These are phyloP conservation scores for Populus pruinosa DNA, from an alignment of 345 rosid genomes.

Conservation along the genomic window DNA sequence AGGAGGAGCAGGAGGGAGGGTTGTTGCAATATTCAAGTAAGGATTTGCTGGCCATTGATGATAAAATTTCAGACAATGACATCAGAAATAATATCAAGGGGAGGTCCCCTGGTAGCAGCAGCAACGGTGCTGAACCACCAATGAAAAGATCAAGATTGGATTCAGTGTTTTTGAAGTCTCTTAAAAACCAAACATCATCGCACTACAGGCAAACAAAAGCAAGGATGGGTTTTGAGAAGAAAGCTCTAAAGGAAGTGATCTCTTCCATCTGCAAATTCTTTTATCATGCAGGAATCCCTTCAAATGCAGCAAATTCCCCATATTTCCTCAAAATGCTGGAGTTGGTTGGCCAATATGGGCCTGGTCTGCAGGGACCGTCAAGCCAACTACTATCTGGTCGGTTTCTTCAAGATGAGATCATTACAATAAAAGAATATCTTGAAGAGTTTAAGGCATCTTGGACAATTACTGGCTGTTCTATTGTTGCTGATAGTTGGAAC, in stretches of 20 bases:
- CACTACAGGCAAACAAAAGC: constrained; percentile 37
- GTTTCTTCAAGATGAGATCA: constrained; percentile 51
- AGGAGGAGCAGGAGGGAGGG: constrained; percentile 44
- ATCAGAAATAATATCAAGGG: constrained; percentile 40
- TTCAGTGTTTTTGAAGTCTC: constrained; percentile 40
- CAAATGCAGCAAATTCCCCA: constrained; percentile 48
- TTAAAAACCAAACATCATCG: constrained; percentile 38
- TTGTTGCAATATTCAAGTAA: constrained; percentile 38
- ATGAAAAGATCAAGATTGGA: constrained; percentile 50
- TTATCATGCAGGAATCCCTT: constrained; percentile 59
- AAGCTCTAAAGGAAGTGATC: constrained; percentile 43
- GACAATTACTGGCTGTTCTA: constrained; percentile 54
- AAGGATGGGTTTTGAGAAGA: constrained; percentile 33
- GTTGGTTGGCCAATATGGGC: constrained; percentile 57
- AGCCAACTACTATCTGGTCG: constrained; percentile 45
- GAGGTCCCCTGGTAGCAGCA: constrained; percentile 37
- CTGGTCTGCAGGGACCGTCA: constrained; percentile 38
- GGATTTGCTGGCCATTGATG: constrained; percentile 42
- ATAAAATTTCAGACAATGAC: constrained; percentile 45
- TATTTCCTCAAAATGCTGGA: constrained; percentile 60
- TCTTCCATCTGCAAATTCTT: constrained; percentile 59
- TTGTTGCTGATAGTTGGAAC: constrained; percentile 51
- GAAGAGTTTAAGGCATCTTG: constrained; percentile 46
- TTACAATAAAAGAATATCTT: constrained; percentile 34
- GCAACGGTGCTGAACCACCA: constrained; percentile 43